phyloP scores from a whole-genome alignment of 2,329 filamentous ascomycete genomes.

The Colletotrichum liriopes region DNA sequence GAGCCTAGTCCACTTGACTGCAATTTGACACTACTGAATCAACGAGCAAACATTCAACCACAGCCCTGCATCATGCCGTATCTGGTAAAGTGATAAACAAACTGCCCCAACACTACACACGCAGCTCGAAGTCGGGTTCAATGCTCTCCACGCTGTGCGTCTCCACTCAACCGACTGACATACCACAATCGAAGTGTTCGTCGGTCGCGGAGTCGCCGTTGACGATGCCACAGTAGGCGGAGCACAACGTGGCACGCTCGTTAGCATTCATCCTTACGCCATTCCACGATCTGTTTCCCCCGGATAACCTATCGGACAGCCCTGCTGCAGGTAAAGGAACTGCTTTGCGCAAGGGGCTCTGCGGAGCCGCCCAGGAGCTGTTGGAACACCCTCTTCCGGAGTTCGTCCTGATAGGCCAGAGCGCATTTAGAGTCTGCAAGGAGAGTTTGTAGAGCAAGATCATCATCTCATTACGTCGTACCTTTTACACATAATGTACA shows the following conservation, averaged over 20 bases:
- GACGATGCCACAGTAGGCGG: slow-evolving; percentile 19
- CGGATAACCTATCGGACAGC: not conserved
- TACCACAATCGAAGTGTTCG: slow-evolving; percentile 17
- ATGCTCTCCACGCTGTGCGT: slow-evolving; percentile 31
- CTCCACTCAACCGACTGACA: slow-evolving; percentile 16
- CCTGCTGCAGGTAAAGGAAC: not conserved
- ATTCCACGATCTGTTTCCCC: slow-evolving; percentile 33
- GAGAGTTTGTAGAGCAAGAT: not conserved
- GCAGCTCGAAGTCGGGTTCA: slow-evolving; percentile 14
- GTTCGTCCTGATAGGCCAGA: too few species aligned
- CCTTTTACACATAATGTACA: not conserved
- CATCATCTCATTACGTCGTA: slow-evolving; percentile 21
- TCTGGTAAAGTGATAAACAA: slow-evolving; percentile 22
- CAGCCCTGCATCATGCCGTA: slow-evolving; percentile 22
- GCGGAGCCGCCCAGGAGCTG: not conserved
- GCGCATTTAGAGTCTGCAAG: too few species aligned
- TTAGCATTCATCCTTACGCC: not conserved
- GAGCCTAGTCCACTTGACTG: not conserved
- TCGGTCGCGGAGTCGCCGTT: not conserved
- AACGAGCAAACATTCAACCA: not conserved
- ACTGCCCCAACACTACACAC: slow-evolving; percentile 4
- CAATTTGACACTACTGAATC: not conserved
- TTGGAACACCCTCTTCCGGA: not conserved
- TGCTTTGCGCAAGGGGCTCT: not conserved
- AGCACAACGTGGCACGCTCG: not conserved